A percentile compares a stretch with the other conserved stretches of the same genome.
Conservation (phyloP, 495 filamentous ascomycete genomes). For the Pyrenula massariospora region DNA sequence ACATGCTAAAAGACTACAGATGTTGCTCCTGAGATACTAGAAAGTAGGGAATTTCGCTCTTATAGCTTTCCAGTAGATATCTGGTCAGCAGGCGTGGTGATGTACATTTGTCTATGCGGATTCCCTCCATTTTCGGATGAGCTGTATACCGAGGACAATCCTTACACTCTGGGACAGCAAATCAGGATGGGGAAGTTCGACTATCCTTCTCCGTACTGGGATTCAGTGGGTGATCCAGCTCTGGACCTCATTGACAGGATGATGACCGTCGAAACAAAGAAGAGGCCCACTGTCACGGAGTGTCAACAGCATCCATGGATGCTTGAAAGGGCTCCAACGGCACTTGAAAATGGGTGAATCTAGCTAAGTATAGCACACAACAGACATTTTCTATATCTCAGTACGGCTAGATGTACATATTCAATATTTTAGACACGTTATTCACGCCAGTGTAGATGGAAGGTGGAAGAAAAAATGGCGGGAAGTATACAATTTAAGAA, state of each 20-base stretch:
- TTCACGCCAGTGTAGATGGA: too few species aligned
- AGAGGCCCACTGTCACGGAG: slow-evolving; percentile 58
- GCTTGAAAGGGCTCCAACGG: too few species aligned
- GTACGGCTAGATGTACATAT: too few species aligned
- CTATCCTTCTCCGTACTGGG: slow-evolving; percentile 75
- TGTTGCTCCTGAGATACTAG: not conserved
- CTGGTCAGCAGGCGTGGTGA: slow-evolving; percentile 69
- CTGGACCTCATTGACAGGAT: slow-evolving; percentile 68
- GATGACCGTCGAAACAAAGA: slow-evolving; percentile 55
- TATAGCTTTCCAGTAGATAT: slow-evolving; percentile 71
- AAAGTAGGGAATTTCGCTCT: slow-evolving; percentile 31
- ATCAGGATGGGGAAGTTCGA: slow-evolving; percentile 60
- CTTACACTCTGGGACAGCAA: slow-evolving; percentile 58
- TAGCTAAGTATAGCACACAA: too few species aligned
- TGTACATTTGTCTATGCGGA: slow-evolving; percentile 74
- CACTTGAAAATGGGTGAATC: too few species aligned
- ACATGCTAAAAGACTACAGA: too few species aligned
- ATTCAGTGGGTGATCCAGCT: slow-evolving; percentile 58
- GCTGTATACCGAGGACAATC: slow-evolving; percentile 48
- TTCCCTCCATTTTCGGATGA: slow-evolving; percentile 75
- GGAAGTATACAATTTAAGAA: too few species aligned
- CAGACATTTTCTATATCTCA: too few species aligned
- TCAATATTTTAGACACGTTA: too few species aligned
- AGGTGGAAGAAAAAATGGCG: too few species aligned
- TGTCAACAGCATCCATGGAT: slow-evolving; percentile 29